Conservation (phyloP, 495 filamentous ascomycete species). For the Cryomyces antarcticus region DNA sequence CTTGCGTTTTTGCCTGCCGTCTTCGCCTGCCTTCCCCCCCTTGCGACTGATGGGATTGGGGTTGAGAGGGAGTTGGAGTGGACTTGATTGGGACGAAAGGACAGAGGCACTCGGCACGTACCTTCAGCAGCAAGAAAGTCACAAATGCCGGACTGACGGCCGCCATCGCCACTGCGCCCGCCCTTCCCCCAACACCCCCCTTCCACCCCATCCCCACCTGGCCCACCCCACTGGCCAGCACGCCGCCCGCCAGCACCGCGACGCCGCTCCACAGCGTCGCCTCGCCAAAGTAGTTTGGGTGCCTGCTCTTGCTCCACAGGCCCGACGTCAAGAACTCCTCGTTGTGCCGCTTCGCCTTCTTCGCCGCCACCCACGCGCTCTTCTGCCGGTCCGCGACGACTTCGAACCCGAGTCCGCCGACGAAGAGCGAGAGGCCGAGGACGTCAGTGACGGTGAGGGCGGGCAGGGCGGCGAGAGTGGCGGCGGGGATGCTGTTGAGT, state of each 20-base stretch:
- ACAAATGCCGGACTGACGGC: constrained; percentile 41
- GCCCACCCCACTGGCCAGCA: constrained; percentile 24
- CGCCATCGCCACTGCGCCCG: constrained; percentile 25
- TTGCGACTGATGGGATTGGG: too few species aligned
- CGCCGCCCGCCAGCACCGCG: constrained; percentile 27
- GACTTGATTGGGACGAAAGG: neutral
- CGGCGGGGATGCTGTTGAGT: constrained; percentile 34
- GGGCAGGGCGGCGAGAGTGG: constrained; percentile 22
- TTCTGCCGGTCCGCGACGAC: constrained; percentile 39
- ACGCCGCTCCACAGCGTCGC: constrained; percentile 43
- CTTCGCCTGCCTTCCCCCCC: too few species aligned
- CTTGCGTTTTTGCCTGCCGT: too few species aligned
- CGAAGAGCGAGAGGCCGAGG: constrained; percentile 32
- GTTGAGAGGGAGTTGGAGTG: too few species aligned
- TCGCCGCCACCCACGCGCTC: constrained; percentile 30
- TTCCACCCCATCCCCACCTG: constrained; percentile 28
- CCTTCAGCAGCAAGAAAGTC: constrained; percentile 36
- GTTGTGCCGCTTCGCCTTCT: constrained; percentile 35
- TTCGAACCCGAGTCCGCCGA: constrained; percentile 36
- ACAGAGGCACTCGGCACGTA: constrained; percentile 9
- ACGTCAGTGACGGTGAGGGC: constrained; percentile 26
- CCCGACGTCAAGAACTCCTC: constrained; percentile 41
- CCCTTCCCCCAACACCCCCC: constrained; percentile 16
- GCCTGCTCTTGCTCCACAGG: constrained; percentile 35
- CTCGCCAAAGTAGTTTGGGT: constrained; percentile 53